Evolutionary conservation across 495 filamentous ascomycete species (phyloP).

Genomic region (Rhizodiscina lignyota): DNA sequence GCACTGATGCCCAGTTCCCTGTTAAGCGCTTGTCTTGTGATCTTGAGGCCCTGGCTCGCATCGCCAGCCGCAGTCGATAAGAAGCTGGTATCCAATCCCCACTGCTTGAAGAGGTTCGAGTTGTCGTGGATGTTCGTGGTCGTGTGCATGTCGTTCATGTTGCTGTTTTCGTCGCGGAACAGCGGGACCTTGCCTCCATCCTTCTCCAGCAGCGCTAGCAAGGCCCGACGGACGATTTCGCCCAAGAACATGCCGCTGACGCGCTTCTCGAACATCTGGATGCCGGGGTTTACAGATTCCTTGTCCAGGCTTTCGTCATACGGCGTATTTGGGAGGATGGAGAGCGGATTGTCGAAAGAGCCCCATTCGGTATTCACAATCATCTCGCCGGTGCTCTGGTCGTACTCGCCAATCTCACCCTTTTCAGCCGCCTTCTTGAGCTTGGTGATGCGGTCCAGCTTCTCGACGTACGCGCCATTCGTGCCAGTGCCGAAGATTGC

Average conservation of each 20-base stretch:
- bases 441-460: conserved; percentile 51
- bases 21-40: conserved; percentile 60
- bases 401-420: conserved; percentile 37
- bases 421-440: conserved; percentile 29
- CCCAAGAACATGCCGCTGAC: conserved; percentile 97
- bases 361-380: conserved; percentile 98
- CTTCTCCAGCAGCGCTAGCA: conserved; percentile 43
- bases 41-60: conserved; percentile 38
- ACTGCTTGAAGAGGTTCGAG: conserved; percentile 57
- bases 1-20: conserved; percentile 54
- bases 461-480: conserved; percentile 85
- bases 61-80: conserved; percentile 71
- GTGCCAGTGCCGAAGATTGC: conserved; percentile 93
- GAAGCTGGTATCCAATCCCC: conserved; percentile 81
- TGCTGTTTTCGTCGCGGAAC: conserved; percentile 52
- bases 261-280: conserved; percentile 98
- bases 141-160: conserved; percentile 43
- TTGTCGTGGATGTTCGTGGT: conserved; percentile 47
- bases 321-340: conserved; percentile 65
- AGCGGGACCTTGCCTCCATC: conserved; percentile 14
- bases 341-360: conserved; percentile 87
- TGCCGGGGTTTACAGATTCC: conserved; percentile 75
- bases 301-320: conserved; percentile 70
- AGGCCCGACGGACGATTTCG: conserved; percentile 69
- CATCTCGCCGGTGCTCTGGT: conserved; percentile 79